Conservation (phyloP, 352 stramenopile genomes). For the Globisporangium megalacanthum region DNA sequence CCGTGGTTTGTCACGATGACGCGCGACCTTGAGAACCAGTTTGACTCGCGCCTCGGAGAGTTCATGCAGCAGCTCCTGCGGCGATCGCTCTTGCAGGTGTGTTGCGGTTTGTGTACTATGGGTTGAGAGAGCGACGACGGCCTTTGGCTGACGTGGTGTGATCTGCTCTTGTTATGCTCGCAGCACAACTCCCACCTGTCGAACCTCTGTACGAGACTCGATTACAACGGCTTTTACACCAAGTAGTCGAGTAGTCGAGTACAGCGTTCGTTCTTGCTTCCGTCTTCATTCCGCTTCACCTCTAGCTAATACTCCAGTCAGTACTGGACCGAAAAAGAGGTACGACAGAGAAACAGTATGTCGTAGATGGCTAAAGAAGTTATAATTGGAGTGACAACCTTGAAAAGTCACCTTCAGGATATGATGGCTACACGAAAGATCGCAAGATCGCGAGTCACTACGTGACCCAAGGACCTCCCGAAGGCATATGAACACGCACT, state of each 20-base stretch:
- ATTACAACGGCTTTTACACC: slow-evolving; percentile 72
- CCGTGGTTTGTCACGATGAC: slow-evolving; percentile 66
- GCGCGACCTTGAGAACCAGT: slow-evolving; percentile 77
- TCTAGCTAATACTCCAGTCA: too few relatives aligned
- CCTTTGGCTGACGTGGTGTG: not conserved
- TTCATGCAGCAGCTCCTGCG: slow-evolving; percentile 88
- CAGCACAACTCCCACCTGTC: slow-evolving; percentile 67
- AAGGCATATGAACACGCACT: not conserved
- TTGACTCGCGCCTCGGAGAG: slow-evolving; percentile 79
- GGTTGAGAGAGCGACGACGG: not conserved
- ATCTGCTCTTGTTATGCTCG: not conserved
- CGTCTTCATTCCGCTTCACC: too few relatives aligned
- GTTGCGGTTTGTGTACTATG: not conserved
- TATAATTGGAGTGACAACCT: too few relatives aligned
- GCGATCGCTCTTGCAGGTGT: slow-evolving; percentile 77
- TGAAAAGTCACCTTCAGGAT: too few relatives aligned
- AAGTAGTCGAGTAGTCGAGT: slow-evolving; percentile 28
- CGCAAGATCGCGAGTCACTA: too few relatives aligned
- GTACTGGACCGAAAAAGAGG: too few relatives aligned
- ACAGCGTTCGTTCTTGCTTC: too few relatives aligned
- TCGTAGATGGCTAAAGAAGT: too few relatives aligned
- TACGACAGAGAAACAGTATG: too few relatives aligned
- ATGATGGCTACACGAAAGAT: too few relatives aligned
- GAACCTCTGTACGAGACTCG: slow-evolving; percentile 53
- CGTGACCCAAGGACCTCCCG: not conserved